These are phyloP conservation scores for Sugiyamaella valdiviana DNA, from an alignment of 805 yeast species.

Conservation along the genomic window DNA sequence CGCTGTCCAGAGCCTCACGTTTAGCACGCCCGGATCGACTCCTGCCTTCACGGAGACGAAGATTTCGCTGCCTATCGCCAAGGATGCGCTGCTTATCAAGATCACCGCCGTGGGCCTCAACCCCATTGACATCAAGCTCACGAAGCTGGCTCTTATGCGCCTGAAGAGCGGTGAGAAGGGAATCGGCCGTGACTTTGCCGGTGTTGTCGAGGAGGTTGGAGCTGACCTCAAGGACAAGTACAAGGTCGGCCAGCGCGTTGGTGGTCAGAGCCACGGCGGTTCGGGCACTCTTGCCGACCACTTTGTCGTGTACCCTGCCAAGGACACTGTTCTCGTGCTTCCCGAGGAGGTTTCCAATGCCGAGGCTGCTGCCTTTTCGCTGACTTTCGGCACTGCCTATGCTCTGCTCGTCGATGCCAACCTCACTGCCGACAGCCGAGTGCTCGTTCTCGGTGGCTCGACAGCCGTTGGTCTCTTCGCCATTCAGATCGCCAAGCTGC, in stretches of 20 bases:
- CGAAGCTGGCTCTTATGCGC: constrained; percentile 21
- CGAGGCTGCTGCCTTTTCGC: constrained; percentile 62
- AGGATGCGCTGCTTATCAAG: constrained; percentile 49
- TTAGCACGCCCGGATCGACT: constrained; percentile 11
- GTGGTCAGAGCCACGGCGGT: constrained; percentile 48
- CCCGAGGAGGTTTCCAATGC: constrained; percentile 44
- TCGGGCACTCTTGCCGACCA: constrained; percentile 56
- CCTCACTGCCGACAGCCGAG: constrained; percentile 41
- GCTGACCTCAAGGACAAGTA: constrained; percentile 33
- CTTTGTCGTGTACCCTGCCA: constrained; percentile 46
- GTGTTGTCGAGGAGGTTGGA: constrained; percentile 54
- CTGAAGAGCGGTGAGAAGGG: constrained; percentile 50
- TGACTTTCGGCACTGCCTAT: constrained; percentile 60
- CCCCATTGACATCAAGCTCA: constrained; percentile 57
- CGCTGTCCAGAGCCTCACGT: constrained; percentile 21
- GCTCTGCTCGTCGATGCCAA: constrained; percentile 34
- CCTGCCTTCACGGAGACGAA: constrained; percentile 45
- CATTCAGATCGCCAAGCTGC: constrained; percentile 50
- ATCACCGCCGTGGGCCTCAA: constrained; percentile 55
- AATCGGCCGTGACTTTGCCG: constrained; percentile 65
- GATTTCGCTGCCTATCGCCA: constrained; percentile 43
- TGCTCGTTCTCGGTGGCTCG: constrained; percentile 67
- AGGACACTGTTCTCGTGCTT: constrained; percentile 43
- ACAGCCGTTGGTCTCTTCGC: constrained; percentile 59
- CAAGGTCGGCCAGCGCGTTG: constrained; percentile 59